phyloP scores from a whole-genome alignment of 768 basidiomycete species.

The Porphyrellus cyaneotinctus region DNA sequence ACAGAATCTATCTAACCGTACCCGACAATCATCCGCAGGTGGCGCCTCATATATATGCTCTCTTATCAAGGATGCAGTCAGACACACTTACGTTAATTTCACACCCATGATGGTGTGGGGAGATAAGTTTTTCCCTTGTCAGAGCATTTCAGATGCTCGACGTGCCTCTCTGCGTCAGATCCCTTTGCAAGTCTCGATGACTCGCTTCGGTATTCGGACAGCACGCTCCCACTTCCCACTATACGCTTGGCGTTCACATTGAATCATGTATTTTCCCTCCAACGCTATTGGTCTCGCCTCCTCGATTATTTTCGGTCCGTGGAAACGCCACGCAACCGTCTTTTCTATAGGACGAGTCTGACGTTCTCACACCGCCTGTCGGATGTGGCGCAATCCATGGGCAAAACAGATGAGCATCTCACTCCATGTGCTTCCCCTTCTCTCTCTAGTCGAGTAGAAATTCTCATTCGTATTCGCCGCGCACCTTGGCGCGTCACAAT shows the following conservation, averaged over 20 bases:
- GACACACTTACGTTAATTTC: conserved; percentile 14
- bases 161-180: neutral
- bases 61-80: conserved; percentile 4
- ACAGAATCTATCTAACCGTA: neutral
- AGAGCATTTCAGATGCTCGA: too few relatives aligned
- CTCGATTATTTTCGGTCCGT: too few relatives aligned
- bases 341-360: neutral
- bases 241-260: too few relatives aligned
- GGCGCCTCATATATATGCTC: neutral
- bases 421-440: neutral
- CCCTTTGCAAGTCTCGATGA: neutral
- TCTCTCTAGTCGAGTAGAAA: neutral
- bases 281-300: too few relatives aligned
- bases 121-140: neutral
- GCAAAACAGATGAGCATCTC: neutral
- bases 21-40: conserved; percentile 8
- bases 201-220: neutral
- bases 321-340: too few relatives aligned
- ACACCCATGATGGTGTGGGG: conserved; percentile 9
- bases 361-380: neutral
- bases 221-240: neutral
- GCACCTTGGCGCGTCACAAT: conserved; percentile 8
- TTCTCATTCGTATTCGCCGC: conserved; percentile 1
- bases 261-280: too few relatives aligned
- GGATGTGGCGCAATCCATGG: conserved; percentile 15